Evolutionary conservation across 306 rosid genomes (phyloP).

Genomic region (Quercus wislizeni): DNA sequence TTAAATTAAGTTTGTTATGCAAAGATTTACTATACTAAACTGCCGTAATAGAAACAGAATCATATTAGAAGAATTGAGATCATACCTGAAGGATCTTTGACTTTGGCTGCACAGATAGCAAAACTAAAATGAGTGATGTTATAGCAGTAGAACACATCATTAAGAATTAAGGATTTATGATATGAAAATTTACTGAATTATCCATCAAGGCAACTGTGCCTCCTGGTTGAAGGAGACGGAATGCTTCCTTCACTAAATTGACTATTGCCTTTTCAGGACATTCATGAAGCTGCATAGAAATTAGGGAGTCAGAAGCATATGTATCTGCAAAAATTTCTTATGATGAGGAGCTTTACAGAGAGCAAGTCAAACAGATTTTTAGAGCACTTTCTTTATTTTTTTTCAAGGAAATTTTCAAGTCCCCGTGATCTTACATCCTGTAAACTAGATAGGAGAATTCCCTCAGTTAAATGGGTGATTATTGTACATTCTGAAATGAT

Average conservation of each 20-base stretch:
- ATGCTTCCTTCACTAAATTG: constrained; percentile 47
- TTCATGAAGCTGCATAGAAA: constrained; percentile 54
- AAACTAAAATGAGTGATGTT: constrained; percentile 25
- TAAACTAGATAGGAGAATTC: background rate
- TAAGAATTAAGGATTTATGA: background rate
- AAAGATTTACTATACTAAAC: background rate
- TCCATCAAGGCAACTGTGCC: constrained; percentile 60
- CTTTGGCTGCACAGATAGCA: constrained; percentile 52
- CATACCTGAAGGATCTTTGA: constrained; percentile 62
- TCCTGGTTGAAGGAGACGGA: constrained; percentile 68
- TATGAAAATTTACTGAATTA: constrained; percentile 40
- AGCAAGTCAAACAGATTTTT: background rate
- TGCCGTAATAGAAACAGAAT: constrained; percentile 3
- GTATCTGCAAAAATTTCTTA: constrained; percentile 3
- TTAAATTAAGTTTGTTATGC: background rate
- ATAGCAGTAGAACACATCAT: background rate
- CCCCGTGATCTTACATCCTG: background rate
- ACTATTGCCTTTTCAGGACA: constrained; percentile 59
- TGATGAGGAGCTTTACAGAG: background rate
- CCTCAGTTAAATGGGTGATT: background rate
- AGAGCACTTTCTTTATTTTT: background rate
- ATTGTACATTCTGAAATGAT: background rate
- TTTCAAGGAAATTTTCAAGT: background rate
- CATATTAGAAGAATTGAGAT: background rate
- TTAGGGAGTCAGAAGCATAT: background rate